These are phyloP conservation scores for Entomortierella lignicola DNA, from an alignment of 192 early-diverging fungal genomes.

Conservation along the genomic window DNA sequence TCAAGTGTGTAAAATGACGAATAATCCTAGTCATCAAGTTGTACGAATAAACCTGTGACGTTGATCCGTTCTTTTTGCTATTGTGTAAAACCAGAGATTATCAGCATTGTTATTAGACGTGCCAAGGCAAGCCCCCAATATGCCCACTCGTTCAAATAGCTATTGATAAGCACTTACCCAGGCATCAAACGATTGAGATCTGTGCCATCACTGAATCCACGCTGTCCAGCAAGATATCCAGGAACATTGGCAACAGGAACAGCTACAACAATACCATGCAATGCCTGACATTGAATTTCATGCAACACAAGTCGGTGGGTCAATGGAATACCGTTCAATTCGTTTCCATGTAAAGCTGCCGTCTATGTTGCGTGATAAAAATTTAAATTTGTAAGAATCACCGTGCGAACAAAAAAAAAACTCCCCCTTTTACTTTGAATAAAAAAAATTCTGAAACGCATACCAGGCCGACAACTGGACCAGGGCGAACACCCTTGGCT, in stretches of 20 bases:
- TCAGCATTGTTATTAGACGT: too few relatives aligned
- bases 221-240: slow-evolving; percentile 80
- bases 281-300: slow-evolving; percentile 76
- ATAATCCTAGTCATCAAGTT: slow-evolving; percentile 85
- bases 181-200: slow-evolving; percentile 92
- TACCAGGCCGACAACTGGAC: slow-evolving; percentile 68
- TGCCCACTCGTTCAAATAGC: too few relatives aligned
- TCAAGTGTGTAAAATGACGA: slow-evolving; percentile 83
- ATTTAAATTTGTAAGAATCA: not conserved
- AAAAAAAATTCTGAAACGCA: not conserved
- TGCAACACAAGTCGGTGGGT: slow-evolving; percentile 85
- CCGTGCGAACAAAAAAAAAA: not conserved
- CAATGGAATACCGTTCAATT: slow-evolving; percentile 91
- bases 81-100: too few relatives aligned
- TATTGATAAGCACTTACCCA: slow-evolving; percentile 54
- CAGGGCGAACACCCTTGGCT: slow-evolving; percentile 72
- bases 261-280: slow-evolving; percentile 89
- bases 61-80: slow-evolving; percentile 73
- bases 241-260: slow-evolving; percentile 90
- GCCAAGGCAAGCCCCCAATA: not conserved
- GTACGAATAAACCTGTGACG: slow-evolving; percentile 86
- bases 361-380: too few relatives aligned
- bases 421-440: not conserved
- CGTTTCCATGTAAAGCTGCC: slow-evolving; percentile 92
- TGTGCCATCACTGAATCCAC: slow-evolving; percentile 88